phyloP scores from a whole-genome alignment of 2,329 filamentous ascomycete genomes.

The Fusarium sp. region DNA sequence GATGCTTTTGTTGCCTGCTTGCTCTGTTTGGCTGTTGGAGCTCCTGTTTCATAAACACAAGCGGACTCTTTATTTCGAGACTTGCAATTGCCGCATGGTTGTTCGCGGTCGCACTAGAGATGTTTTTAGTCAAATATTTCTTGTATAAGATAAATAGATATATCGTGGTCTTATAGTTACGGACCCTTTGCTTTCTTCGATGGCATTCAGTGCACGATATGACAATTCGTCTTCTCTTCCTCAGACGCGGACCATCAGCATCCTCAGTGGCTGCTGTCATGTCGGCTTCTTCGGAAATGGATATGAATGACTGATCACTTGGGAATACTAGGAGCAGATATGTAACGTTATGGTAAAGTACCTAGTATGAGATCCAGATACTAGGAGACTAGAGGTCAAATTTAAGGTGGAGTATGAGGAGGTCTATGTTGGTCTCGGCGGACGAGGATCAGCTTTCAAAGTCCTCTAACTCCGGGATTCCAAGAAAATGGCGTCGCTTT shows the following conservation, averaged over 20 bases:
- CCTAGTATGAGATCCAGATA: neutral
- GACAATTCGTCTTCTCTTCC: slow-evolving; percentile 67
- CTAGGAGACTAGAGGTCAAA: neutral
- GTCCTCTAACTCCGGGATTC: slow-evolving; percentile 8
- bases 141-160: too few relatives aligned
- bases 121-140: slow-evolving; percentile 1
- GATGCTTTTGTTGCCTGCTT: neutral
- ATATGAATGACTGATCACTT: neutral
- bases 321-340: neutral
- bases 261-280: slow-evolving; percentile 13
- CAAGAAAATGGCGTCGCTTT: slow-evolving; percentile 10
- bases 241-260: slow-evolving; percentile 29
- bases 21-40: slow-evolving; percentile 49
- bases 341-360: neutral
- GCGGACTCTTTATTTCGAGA: slow-evolving; percentile 63
- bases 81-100: slow-evolving; percentile 68
- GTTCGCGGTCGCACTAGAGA: slow-evolving; percentile 64
- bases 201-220: slow-evolving; percentile 73
- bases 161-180: neutral
- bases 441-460: neutral
- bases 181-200: slow-evolving; percentile 68
- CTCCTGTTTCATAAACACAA: slow-evolving; percentile 66
- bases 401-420: neutral
- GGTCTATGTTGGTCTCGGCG: neutral
- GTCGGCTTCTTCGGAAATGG: neutral